Evolutionary conservation across 1,284 basidiomycete genomes (phyloP), one percentile per base, ranked within the genome.

Genomic region (Sparassis latifolia): DNA sequence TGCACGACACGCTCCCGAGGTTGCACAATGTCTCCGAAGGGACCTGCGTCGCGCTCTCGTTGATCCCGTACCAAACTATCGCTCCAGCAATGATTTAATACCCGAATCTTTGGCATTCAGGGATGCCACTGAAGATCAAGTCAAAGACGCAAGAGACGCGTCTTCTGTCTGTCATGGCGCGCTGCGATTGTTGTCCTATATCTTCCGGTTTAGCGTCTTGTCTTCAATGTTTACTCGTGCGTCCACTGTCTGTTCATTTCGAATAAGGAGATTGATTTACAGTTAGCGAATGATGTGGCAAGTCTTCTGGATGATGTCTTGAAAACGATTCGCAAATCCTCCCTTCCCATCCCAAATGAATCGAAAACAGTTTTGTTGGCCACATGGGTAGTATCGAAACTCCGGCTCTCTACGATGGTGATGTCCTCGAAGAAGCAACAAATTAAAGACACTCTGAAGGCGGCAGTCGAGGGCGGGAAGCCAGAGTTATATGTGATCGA

Each of bases 151-250:
- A n/a, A 64, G 64, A 38, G 70, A 77, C 49, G 56, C 69, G 3
- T 68, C 71, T 6, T 62, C 62, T 1, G 56, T 84, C 6, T 79
- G 74, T 48, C 75, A 78, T 41, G 63, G 75, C 55, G 76, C 79
- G 2, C 66, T 86, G 32, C 70, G 73, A 50, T 61, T 76, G 48
- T 54, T 79, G 45, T 72, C 79, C 0, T 66, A 70, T 47, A 66
- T 84, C 48, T 70, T 80, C 52, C 66, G 65, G 12, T 73, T 77
- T 49, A 68, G 68, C 12, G 57, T 62, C 10, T 54, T 84, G 46
- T 68, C 71, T 59, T 59, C 63, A 10, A 61, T 73, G 28, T 81
- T 85, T 55, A 55, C 72, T 10, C 64, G 82, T 84, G 56, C 20
- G 20, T 20, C 20, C 20, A 20, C 20, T 20, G 20, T 20, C 1